A percentile compares a stretch with the other conserved stretches of the same genome.
phyloP scores from a whole-genome alignment of 75 land plant genomes.

The Sequoiadendron giganteum region DNA sequence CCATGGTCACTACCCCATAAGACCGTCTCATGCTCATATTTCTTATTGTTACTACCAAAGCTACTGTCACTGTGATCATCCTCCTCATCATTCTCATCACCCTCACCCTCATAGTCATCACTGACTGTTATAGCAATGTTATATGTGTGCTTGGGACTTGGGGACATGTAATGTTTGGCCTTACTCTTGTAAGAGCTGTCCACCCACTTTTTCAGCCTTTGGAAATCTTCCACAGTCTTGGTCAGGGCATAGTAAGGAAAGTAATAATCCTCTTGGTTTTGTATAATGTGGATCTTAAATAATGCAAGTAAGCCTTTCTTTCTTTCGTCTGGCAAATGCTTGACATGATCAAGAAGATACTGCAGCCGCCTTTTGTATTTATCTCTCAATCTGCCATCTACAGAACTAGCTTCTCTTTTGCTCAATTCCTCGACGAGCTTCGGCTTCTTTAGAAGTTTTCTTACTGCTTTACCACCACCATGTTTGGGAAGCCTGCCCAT shows the following conservation, averaged over 20 bases:
- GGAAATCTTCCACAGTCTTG: background rate
- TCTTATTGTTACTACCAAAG: no score
- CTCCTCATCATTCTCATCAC: background rate
- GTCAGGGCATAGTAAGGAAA: background rate
- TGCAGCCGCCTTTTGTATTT: background rate
- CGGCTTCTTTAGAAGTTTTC: background rate
- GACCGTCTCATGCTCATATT: background rate
- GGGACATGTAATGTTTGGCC: constrained; percentile 1
- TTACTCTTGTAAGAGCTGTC: background rate
- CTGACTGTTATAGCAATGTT: background rate
- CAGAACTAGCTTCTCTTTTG: background rate
- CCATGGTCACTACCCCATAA: background rate
- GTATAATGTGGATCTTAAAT: background rate
- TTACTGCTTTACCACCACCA: background rate
- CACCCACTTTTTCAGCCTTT: background rate
- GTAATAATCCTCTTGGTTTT: background rate
- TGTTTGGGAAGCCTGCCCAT: background rate
- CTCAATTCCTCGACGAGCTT: background rate
- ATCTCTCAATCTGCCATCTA: background rate
- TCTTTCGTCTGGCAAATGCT: background rate
- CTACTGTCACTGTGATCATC: background rate
- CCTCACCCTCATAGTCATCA: background rate
- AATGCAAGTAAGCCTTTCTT: background rate
- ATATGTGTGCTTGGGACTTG: background rate
- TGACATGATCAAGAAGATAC: background rate